Base-by-base conservation (phyloP, 257 asterid genomes). In the Rauvolfia tetraphylla region DNA sequence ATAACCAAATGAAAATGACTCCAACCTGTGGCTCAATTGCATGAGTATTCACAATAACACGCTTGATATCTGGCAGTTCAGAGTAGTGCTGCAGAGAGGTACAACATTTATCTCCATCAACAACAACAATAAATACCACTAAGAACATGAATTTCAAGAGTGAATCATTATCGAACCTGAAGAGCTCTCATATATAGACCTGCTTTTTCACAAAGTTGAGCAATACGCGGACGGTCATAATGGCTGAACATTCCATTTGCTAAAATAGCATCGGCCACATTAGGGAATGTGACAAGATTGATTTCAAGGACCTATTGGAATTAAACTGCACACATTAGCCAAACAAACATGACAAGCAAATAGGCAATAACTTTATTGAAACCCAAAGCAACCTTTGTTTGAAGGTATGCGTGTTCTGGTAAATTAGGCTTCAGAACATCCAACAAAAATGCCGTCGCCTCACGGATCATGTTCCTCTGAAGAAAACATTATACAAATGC, bases 1-100 rank as follows among this genome's bases (percentile, higher is more conserved):
- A 71, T 9, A 51, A 78, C 61, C 58, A 41, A 41, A 41, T 95
- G 91, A n/a, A 36, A 53, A 78, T 8, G 51, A 71, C 59, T 48
- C 80, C 78, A 77, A 93, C 98, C 98, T 95, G 99, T 62, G 99
- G 99, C 91, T 95, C 99, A 85, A 95, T 95, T 79, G 98, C 99
- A 93, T 95, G 98, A 76, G 99, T 95, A 81, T 95, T 95, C 85
- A 95, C 99, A 78, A 95, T 95, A 77, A 95, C 93, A 65, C 99
- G 97, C 88, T 95, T 95, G 81, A 95, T 86, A 87, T 95, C 99
- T 72, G 99, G 95, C 83, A 95, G 81, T 81, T 95, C 99, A 23
- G 91, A 65, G 77, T 95, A 95, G 75, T 95, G 99, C 98, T 95
- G 92, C 89, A 90, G 75, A 75, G 61, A 79, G 4, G 54, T 39